A percentile compares a stretch with the other conserved stretches of the same genome.
Conservation (phyloP, 148 eudicot genomes). For the Camellia japonica region DNA sequence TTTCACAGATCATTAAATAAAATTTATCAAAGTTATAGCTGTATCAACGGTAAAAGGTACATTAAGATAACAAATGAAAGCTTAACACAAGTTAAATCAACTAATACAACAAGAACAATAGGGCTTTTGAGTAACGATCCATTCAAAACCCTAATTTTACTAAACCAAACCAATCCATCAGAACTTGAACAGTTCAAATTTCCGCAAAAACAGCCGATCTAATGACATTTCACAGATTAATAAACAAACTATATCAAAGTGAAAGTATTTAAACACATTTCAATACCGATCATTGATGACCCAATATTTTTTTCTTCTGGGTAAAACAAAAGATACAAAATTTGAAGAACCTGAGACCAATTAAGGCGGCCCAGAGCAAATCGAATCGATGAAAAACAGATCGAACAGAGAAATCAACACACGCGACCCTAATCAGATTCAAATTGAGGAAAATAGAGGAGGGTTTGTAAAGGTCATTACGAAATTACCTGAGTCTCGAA, state of each 20-base stretch:
- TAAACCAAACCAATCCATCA: too few species aligned
- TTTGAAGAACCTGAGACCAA: neutral
- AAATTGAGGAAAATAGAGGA: neutral
- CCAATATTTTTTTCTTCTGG: neutral
- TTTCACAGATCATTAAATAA: neutral
- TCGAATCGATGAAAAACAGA: neutral
- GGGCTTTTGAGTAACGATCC: too few species aligned
- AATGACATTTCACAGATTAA: too few species aligned
- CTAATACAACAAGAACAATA: too few species aligned
- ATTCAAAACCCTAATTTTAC: too few species aligned
- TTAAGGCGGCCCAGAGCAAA: neutral
- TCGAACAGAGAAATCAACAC: neutral
- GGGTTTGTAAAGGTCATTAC: neutral
- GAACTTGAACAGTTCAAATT: too few species aligned
- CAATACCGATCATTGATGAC: neutral
- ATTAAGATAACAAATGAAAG: too few species aligned
- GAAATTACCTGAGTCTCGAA: constrained; percentile 2
- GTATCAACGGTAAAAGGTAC: too few species aligned
- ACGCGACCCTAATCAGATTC: neutral
- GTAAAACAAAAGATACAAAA: too few species aligned
- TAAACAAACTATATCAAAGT: too few species aligned
- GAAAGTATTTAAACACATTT: neutral
- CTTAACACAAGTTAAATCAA: too few species aligned
- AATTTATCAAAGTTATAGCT: neutral
- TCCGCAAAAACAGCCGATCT: too few species aligned